Base-by-base conservation (phyloP, 208 protist genomes). In the Acanthamoeba healyi region DNA sequence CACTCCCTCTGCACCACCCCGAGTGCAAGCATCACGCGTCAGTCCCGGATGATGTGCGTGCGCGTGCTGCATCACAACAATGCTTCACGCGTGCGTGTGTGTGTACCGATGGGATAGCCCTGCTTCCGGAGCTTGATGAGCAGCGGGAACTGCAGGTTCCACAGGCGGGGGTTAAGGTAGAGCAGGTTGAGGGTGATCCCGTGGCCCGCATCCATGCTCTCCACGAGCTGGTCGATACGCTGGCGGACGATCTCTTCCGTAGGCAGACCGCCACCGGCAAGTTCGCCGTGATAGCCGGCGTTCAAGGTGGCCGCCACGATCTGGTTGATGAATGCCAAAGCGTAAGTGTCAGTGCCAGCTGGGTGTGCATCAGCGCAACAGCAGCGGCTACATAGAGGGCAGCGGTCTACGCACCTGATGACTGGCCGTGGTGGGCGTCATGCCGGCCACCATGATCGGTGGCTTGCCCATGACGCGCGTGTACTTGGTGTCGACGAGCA, bases 371-470 rank as follows among this genome's bases (percentile, higher is more conserved):
- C n/a, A n/a, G n/a, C n/a, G n/a, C n/a, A n/a, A n/a, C n/a, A n/a
- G n/a, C n/a, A n/a, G n/a, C n/a, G n/a, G n/a, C n/a, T n/a, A 58
- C 10, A 58, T 58, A 10, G 19, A 58, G 19, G 51, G 19, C 14
- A 58, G 29, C 10, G 17, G 77, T n/a, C n/a, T n/a, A 14, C n/a
- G n/a, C 49, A 77, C 34, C 36, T 87, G 65, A 49, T 70, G 70
- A 42, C 65, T 86, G 29, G 67, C 51, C 19, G 94, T 96, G 22
- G 96, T 98, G 14, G 97, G 97, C 22, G 97, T 98, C 97, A 98
- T 98, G 34, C 97, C 97, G 29, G 96, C 93, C 0, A 98, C 93
- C 95, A 98, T 97, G 40, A 98, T n/a, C 7, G 97, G 97, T 29
- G 97, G 97, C 46, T 96, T 95, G 51, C 97, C 96, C 34, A 97